Evolutionary conservation across 768 basidiomycete genomes (phyloP), one percentile per base, ranked within the genome.

Genomic region (Boletus edulis): DNA sequence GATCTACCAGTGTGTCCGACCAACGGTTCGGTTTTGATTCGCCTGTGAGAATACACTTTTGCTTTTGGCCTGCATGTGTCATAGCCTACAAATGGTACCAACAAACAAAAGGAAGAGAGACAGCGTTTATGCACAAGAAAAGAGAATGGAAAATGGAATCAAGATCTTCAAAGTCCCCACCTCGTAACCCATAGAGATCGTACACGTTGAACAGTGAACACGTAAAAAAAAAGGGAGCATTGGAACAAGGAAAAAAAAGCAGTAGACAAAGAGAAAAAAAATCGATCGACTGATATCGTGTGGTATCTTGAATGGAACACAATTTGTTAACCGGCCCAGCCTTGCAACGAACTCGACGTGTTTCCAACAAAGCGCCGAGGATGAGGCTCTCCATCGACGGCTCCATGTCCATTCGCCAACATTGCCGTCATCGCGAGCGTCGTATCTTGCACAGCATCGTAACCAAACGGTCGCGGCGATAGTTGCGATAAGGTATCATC

Each of bases 341-440:
- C 67, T 52, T 64, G 67, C 56, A 68, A 31, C 50, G 67, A 68
- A 49, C 66, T 67, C 45, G 66, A 62, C 12, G 46, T 56, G 43
- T 57, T 62, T 52, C 58, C 58, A 13, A 61, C 45, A 39, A 68
- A 64, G 51, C 46, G 29, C 20, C 6, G 54, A 14, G 31, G 22
- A 43, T 38, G 46, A 7, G 45, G 34, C 22, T 44, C 34, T 12
- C 54, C 55, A 47, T 60, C 51, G 40, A 51, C 45, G 46, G 51
- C 45, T 38, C 51, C 49, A 13, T 51, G 14, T 14, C 34, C 12
- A 29, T 29, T 35, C 34, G 34, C 4, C 14, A 14, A 14, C 34
- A 14, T 35, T 2, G 34, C 14, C 34, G 34, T 35, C 34, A 35
- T 48, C 9, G 45, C 15, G 42, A 57, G 32, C 41, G 41, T 52